These are phyloP conservation scores for Boletus rubroflammeus DNA, from an alignment of 768 basidiomycete genomes.

Conservation along the genomic window DNA sequence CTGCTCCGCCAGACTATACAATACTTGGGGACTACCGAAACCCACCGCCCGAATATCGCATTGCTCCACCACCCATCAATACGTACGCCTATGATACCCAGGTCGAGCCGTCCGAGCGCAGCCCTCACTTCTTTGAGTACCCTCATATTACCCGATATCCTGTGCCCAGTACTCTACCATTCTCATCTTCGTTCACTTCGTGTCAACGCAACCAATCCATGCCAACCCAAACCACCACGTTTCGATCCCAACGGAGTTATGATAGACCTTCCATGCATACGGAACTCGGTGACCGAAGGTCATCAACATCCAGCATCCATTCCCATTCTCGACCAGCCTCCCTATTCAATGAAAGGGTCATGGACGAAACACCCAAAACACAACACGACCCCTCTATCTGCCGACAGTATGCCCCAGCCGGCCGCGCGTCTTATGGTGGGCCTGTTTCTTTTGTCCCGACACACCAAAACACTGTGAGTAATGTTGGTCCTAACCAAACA, in stretches of 20 bases:
- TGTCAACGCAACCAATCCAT: slow-evolving; percentile 4
- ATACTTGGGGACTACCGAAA: slow-evolving; percentile 12
- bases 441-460: slow-evolving; percentile 1
- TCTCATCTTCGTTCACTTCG: slow-evolving; percentile 3
- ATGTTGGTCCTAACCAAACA: slow-evolving; percentile 4
- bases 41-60: slow-evolving; percentile 12
- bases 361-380: slow-evolving; percentile 3
- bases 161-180: slow-evolving; percentile 21
- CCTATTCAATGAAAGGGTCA: slow-evolving; percentile 1
- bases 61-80: slow-evolving; percentile 6
- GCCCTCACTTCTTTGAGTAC: slow-evolving; percentile 26
- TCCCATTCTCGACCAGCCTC: slow-evolving; percentile 12
- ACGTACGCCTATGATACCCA: slow-evolving; percentile 12
- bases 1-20: slow-evolving; percentile 14
- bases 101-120: slow-evolving; percentile 7
- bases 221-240: slow-evolving; percentile 1
- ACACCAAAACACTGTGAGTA: background rate
- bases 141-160: slow-evolving; percentile 28
- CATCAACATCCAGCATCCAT: slow-evolving; percentile 9
- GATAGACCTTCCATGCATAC: slow-evolving; percentile 6
- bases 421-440: background rate
- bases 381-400: background rate
- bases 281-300: slow-evolving; percentile 8
- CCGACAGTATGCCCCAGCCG: background rate
- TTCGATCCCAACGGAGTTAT: slow-evolving; percentile 12